Conservation (phyloP, 345 rosid species). For the Ceriops tagal region DNA sequence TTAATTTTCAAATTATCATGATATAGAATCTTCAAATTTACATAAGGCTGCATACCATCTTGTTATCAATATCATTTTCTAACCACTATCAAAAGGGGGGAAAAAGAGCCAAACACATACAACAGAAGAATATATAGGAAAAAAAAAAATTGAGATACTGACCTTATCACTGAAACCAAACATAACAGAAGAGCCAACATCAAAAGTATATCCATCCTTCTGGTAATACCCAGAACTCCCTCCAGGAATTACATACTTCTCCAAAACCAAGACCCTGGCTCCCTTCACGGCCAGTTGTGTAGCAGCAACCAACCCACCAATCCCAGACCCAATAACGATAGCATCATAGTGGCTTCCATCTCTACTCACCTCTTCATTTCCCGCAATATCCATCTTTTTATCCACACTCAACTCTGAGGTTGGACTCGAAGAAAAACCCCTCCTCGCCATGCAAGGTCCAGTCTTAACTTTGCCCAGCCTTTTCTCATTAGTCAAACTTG, state of each 20-base stretch:
- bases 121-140: neutral
- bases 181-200: slow-evolving; percentile 97
- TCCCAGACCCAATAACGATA: slow-evolving; percentile 86
- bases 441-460: slow-evolving; percentile 6
- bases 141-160: slow-evolving; percentile 10
- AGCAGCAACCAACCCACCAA: slow-evolving; percentile 88
- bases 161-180: slow-evolving; percentile 94
- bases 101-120: neutral
- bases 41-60: too few relatives aligned
- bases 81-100: neutral
- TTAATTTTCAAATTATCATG: neutral
- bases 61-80: too few relatives aligned
- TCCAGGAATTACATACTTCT: slow-evolving; percentile 95
- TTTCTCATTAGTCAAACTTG: slow-evolving; percentile 5
- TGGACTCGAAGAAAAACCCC: slow-evolving; percentile 21
- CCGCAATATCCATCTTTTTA: slow-evolving; percentile 26
- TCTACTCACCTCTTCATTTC: slow-evolving; percentile 20
- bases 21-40: neutral
- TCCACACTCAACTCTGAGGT: slow-evolving; percentile 39
- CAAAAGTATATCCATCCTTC: slow-evolving; percentile 87
- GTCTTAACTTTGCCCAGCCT: slow-evolving; percentile 10
- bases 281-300: slow-evolving; percentile 88
- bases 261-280: slow-evolving; percentile 75
- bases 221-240: slow-evolving; percentile 91
- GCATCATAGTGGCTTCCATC: slow-evolving; percentile 55